Conservation (phyloP, 139 green algal species). For the Chlorella sp. region DNA sequence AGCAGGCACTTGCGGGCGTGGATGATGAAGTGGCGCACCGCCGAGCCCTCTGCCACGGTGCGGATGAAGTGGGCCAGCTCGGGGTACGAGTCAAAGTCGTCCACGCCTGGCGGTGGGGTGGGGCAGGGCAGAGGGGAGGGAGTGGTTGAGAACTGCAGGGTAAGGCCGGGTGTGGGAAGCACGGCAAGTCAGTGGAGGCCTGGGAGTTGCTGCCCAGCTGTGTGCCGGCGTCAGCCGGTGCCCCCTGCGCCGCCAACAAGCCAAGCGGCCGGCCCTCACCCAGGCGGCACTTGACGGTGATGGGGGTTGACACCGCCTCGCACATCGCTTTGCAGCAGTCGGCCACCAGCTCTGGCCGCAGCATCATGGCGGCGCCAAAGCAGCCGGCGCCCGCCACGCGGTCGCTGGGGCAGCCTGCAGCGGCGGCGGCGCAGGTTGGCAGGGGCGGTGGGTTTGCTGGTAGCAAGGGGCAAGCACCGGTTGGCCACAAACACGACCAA, state of each 20-base stretch:
- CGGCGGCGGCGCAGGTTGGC: not conserved
- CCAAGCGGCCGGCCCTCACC: slow-evolving; percentile 40
- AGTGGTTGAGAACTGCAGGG: not conserved
- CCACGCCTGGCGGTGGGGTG: slow-evolving; percentile 54
- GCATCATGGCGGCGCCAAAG: slow-evolving; percentile 92
- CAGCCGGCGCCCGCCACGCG: slow-evolving; percentile 89
- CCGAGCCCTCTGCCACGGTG: slow-evolving; percentile 66
- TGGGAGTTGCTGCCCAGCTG: too few relatives aligned
- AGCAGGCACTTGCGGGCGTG: slow-evolving; percentile 96
- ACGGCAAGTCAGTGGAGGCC: not conserved
- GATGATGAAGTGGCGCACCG: slow-evolving; percentile 89
- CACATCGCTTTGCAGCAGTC: slow-evolving; percentile 72
- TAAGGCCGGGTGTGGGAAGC: not conserved
- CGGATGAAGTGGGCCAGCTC: slow-evolving; percentile 74
- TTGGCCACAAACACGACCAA: too few relatives aligned
- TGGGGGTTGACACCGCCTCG: slow-evolving; percentile 43
- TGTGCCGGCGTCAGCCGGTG: too few relatives aligned
- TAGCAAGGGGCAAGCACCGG: too few relatives aligned
- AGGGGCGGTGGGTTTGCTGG: not conserved
- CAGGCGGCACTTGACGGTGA: slow-evolving; percentile 93
- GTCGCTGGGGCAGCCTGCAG: slow-evolving; percentile 90
- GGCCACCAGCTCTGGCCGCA: slow-evolving; percentile 77
- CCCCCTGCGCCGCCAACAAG: not conserved
- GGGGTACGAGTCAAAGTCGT: slow-evolving; percentile 76
- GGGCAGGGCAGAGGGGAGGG: not conserved